Base-by-base conservation (phyloP, 176 grass and related monocot species). In the Musa itinerans region DNA sequence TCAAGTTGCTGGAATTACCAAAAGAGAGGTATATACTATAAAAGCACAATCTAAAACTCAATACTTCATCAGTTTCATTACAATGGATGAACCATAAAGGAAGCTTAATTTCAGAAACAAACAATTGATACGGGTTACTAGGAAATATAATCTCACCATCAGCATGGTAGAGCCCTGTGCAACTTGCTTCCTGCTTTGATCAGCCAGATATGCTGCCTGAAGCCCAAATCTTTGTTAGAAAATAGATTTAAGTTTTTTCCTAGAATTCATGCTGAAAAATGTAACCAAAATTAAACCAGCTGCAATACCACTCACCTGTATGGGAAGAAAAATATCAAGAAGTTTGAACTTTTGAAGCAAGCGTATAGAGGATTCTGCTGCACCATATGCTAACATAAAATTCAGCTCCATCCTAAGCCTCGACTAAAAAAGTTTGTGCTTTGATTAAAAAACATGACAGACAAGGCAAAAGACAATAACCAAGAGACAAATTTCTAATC, bases 331-430 rank as follows among this genome's bases (percentile, higher is more conserved):
- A 72, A 93, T 80, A 84, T 90, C 80, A 53, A 97, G 90, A 74
- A 97, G 81, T 83, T 84, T 77, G 54, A 90, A 97, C 83, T 87
- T 89, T 54, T 78, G 83, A 71, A 97, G 93, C 20, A 90, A 89
- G 59, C 55, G 75, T 84, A 97, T 54, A 50, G 88, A 93, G 79
- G 87, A 84, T 23, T 54, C 81, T 71, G 90, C 93, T 24, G 90
- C 85, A 53, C 93, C 93, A 89, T 97, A 88, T 52, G 90, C 84
- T 71, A 97, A 64, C 82, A 97, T 89, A 76, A 85, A 90, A 74
- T 89, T 87, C 82, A 97, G 80, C 86, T 97, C 93, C 90, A 93
- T 75, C 75, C 69, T 53, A 81, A 97, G 79, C 71, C 93, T 90
- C 83, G 70, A 0, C 86, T 90, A 74, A 72, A 89, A 85, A 74